phyloP scores from a whole-genome alignment of 768 basidiomycete species.

The Psilocybe tampanensis region DNA sequence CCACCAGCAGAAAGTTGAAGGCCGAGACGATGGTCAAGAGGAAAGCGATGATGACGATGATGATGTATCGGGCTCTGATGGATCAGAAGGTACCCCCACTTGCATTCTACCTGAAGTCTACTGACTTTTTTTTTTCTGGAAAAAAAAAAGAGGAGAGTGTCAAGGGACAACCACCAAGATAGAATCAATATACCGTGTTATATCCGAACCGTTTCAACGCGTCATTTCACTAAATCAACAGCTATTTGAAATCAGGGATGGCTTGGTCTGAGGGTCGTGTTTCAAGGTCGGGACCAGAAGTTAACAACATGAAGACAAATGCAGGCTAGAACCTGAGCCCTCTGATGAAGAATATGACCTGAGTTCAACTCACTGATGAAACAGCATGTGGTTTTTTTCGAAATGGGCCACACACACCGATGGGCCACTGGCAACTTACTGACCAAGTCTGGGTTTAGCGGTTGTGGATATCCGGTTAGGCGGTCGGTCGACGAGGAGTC shows the following conservation, averaged over 20 bases:
- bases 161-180: too few relatives aligned
- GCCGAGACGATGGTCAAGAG: not conserved
- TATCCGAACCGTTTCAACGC: not conserved
- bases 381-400: too few relatives aligned
- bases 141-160: not conserved
- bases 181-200: not conserved
- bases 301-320: not conserved
- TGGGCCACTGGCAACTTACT: too few relatives aligned
- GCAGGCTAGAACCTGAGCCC: not conserved
- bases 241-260: not conserved
- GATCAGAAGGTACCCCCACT: not conserved
- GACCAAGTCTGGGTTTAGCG: too few relatives aligned
- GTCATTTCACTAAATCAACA: not conserved
- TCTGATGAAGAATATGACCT: not conserved
- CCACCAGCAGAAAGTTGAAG: not conserved
- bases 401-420: too few relatives aligned
- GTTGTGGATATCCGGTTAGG: too few relatives aligned
- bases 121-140: not conserved
- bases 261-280: not conserved
- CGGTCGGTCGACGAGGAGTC: too few relatives aligned
- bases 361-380: not conserved
- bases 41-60: not conserved
- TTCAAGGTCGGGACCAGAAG: not conserved
- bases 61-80: conserved; percentile 1
- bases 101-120: not conserved